Base-by-base conservation (phyloP, 2,329 filamentous ascomycete species). In the Microcyclosporella mali region DNA sequence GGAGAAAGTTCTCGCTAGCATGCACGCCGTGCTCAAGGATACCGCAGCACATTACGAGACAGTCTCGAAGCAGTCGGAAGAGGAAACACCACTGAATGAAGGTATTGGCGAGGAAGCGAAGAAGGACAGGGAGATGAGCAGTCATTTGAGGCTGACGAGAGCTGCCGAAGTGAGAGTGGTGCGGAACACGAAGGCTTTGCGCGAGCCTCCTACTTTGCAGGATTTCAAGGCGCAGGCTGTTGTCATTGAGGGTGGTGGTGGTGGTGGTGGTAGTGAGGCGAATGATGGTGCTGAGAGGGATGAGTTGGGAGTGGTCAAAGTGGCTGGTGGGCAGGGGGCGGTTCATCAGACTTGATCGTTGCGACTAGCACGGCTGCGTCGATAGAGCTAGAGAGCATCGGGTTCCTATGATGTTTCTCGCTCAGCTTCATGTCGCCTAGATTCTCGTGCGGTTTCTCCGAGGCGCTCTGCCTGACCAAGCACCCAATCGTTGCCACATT, bases 91-190 rank as follows among this genome's bases (percentile, higher is more conserved):
- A 51, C 66, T 67, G 56, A 69, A 64, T 50, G 73, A 68, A 38
- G 56, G 58, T 1, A 65, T 59, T 33, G 66, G 66, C 3, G 62
- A 63, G 16, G 67, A 67, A n/a, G 66, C 64, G 6, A 61, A 65
- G 30, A 65, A 64, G 41, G 61, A 61, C 31, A 68, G 73, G 38
- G 65, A 72, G 57, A 80, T 77, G 68, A 78, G 72, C 55, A 66
- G 75, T 56, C 81, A 86, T 64, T 66, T 92, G 50, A 74, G 82
- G 40, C 72, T 76, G 61, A 92, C 84, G 44, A 87, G 88, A 66
- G 88, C 88, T n/a, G 83, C 87, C 6, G 92, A 98, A 70, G 76
- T 98, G 52, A 80, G 82, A 61, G 74, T 97, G 31, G 83, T 94
- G 40, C 75, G 87, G 55, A 88, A 90, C 62, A 67, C 85, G 45